Evolutionary conservation across 352 stramenopile genomes (phyloP).

Genomic region (Pythium volutum): DNA sequence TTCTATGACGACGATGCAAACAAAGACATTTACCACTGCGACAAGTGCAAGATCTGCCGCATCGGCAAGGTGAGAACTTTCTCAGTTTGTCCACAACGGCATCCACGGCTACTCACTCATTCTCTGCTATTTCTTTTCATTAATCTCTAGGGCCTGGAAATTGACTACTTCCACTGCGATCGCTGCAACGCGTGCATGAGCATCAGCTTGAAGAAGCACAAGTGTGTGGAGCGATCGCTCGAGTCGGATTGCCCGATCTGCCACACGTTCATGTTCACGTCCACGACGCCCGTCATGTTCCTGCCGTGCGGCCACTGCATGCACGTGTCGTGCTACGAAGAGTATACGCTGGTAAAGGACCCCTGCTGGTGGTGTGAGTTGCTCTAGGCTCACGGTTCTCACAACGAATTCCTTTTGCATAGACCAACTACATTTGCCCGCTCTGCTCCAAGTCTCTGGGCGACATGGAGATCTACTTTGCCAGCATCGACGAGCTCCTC

Average conservation of each 20-base stretch:
- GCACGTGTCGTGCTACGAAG: conserved; percentile 94
- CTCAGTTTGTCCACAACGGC: too few species aligned
- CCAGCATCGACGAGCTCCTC: conserved; percentile 81
- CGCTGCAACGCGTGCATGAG: conserved; percentile 97
- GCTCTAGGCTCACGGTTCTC: not conserved
- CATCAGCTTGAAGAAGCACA: conserved; percentile 87
- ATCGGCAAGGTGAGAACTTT: conserved; percentile 91
- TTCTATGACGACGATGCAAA: conserved; percentile 92
- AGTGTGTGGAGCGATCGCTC: conserved; percentile 93
- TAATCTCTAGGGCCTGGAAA: conserved; percentile 78
- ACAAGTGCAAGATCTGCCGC: conserved; percentile 97
- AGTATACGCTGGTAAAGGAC: conserved; percentile 83
- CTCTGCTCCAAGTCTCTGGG: conserved; percentile 94
- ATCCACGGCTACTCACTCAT: not conserved
- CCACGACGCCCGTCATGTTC: conserved; percentile 93
- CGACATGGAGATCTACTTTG: conserved; percentile 92
- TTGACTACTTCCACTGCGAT: conserved; percentile 98
- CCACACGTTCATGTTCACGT: conserved; percentile 95
- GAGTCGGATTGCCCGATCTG: conserved; percentile 96
- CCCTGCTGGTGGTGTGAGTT: not conserved
- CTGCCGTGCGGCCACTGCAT: conserved; percentile 96
- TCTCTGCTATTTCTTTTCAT: not conserved
- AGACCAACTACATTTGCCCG: conserved; percentile 94
- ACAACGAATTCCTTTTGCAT: not conserved
- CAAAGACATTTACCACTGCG: conserved; percentile 97